These are phyloP conservation scores for Ettlia oleoabundans DNA, from an alignment of 139 green algal species.

Conservation along the genomic window DNA sequence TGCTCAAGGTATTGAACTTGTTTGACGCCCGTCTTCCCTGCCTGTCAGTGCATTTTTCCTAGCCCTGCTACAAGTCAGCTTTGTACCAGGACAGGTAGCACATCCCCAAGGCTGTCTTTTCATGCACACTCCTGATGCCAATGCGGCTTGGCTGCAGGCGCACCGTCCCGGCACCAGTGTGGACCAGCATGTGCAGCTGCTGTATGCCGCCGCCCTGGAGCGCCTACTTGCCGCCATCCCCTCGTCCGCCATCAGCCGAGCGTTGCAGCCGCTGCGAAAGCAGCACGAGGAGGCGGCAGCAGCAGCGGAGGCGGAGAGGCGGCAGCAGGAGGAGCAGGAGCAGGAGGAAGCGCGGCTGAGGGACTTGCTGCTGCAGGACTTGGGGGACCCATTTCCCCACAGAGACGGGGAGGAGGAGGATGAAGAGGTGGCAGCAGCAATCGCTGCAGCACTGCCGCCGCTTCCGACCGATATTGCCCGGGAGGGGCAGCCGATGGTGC, in stretches of 20 bases:
- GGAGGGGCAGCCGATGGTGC: too few relatives aligned
- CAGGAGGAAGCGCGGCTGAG: not conserved
- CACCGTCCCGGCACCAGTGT: not conserved
- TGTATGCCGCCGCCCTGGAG: constrained; percentile 20
- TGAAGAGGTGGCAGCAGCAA: not conserved
- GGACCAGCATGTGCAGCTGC: constrained; percentile 15
- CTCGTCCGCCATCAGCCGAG: not conserved
- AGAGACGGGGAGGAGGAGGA: not conserved
- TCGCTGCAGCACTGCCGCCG: not conserved
- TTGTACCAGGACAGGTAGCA: too few relatives aligned
- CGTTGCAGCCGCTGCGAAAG: constrained; percentile 5
- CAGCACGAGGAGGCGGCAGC: constrained; percentile 1
- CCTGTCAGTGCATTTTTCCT: not conserved
- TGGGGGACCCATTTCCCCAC: not conserved
- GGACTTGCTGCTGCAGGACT: not conserved
- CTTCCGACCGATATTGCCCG: not conserved
- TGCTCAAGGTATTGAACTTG: not conserved
- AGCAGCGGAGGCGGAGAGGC: not conserved
- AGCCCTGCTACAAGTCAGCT: not conserved
- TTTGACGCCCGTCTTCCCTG: not conserved
- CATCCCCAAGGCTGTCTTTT: too few relatives aligned
- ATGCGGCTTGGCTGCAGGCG: not conserved
- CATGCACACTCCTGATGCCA: too few relatives aligned
- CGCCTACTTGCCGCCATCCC: constrained; percentile 1
- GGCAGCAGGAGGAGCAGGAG: not conserved